Base-by-base conservation (phyloP, 2,329 filamentous ascomycete species). In the Alternaria arborescens region DNA sequence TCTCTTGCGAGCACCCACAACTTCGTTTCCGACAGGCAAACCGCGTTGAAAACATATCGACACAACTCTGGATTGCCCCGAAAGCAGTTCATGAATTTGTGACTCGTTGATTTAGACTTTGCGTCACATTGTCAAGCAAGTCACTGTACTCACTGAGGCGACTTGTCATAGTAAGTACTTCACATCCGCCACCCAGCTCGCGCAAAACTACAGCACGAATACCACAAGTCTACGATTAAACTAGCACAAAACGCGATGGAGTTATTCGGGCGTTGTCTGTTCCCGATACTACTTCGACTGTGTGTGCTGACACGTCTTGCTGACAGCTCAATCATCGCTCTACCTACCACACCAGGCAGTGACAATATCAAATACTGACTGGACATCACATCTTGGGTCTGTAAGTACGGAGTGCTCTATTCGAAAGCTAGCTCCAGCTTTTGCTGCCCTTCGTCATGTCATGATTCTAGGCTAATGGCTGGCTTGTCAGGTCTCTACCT, bases 111-210 rank as follows among this genome's bases (percentile, higher is more conserved):
- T 53, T 68, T 20, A 58, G 54, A 11, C 50, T 52, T 64, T 52
- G 60, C 62, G 64, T 60, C 58, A 57, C 58, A 59, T 53, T 64
- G 30, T 51, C 52, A 32, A 62, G 51, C 66, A 71, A 68, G 69
- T 67, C 67, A 67, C 59, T 64, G 62, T 67, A 58, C 55, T 59
- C 69, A 55, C 38, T 54, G 22, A 38, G 62, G 55, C 54, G 54
- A 58, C 57, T 58, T 58, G 60, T 62, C 56, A 69, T 62, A 48
- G 74, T 74, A 70, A 65, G 71, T 65, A 26, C 53, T 62, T 61
- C 52, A 67, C 59, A 44, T 43, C 53, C 57, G 64, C 57, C 53
- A 61, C 46, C 38, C 48, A 47, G 18, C 41, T 16, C 26, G 48
- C 52, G 43, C 40, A 52, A 53, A n/a, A 11, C 34, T 18, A 34